Percentiles rank a stretch among this genome's conserved stretches.
These are phyloP conservation scores for Penicillium nordicum DNA, from an alignment of 2,329 filamentous ascomycete species.

Conservation along the genomic window DNA sequence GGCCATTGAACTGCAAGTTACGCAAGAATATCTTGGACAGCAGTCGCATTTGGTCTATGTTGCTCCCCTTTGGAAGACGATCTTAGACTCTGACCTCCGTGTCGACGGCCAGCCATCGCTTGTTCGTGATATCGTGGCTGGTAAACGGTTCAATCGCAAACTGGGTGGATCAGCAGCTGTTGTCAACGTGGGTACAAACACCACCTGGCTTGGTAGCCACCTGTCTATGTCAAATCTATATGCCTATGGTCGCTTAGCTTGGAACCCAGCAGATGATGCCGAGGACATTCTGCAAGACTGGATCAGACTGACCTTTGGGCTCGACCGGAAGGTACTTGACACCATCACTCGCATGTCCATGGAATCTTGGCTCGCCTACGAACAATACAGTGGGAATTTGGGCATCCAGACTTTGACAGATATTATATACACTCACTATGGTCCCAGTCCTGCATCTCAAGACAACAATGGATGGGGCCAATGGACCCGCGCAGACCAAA, in stretches of 20 bases:
- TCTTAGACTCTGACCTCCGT: constrained; percentile 65
- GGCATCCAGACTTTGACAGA: constrained; percentile 68
- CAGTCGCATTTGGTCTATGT: constrained; percentile 67
- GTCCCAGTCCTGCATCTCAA: constrained; percentile 63
- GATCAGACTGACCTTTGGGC: constrained; percentile 64
- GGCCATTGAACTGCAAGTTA: constrained; percentile 64
- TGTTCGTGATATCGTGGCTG: constrained; percentile 60
- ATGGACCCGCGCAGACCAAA: constrained; percentile 64
- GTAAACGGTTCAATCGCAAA: constrained; percentile 55
- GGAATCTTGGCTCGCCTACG: constrained; percentile 67
- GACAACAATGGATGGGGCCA: constrained; percentile 69
- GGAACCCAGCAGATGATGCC: constrained; percentile 55
- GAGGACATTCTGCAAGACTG: constrained; percentile 59
- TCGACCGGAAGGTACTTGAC: constrained; percentile 53
- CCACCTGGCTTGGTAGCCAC: constrained; percentile 67
- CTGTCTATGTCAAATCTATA: constrained; percentile 70
- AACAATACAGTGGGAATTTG: constrained; percentile 67
- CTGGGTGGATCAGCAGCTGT: constrained; percentile 64
- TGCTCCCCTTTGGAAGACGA: constrained; percentile 64
- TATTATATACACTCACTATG: constrained; percentile 64
- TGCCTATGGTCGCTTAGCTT: constrained; percentile 64
- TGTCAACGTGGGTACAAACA: constrained; percentile 63
- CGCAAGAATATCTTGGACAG: constrained; percentile 69
- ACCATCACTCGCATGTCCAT: constrained; percentile 62
- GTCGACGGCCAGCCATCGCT: constrained; percentile 55